phyloP scores from a whole-genome alignment of 805 yeast species.

The Wickerhamiella kurtzmanii region DNA sequence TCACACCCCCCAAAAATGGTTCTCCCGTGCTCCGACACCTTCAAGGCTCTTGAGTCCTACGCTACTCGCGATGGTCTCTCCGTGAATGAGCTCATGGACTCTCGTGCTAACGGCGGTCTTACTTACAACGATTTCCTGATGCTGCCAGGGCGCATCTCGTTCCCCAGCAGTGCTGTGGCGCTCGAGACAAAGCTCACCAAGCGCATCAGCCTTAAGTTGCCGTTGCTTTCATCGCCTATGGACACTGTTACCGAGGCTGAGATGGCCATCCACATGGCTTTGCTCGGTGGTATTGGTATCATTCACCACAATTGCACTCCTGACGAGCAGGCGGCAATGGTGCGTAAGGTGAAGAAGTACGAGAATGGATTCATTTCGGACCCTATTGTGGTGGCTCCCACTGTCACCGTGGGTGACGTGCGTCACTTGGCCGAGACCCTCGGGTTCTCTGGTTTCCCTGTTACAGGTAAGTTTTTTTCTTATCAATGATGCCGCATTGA shows the following conservation, averaged over 20 bases:
- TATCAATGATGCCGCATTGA: constrained; percentile 19
- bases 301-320: constrained; percentile 94
- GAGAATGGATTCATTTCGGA: constrained; percentile 96
- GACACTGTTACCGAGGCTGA: constrained; percentile 96
- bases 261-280: constrained; percentile 98
- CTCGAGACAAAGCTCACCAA: constrained; percentile 83
- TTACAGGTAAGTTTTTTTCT: constrained; percentile 74
- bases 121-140: constrained; percentile 94
- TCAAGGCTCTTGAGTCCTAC: constrained; percentile 44
- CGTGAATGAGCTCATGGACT: constrained; percentile 76
- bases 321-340: constrained; percentile 98
- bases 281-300: constrained; percentile 97
- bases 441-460: constrained; percentile 97
- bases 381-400: constrained; percentile 75
- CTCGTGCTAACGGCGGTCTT: constrained; percentile 81
- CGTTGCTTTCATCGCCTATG: constrained; percentile 97
- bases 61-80: constrained; percentile 71
- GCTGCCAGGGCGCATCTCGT: constrained; percentile 85
- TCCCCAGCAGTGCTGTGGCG: constrained; percentile 64
- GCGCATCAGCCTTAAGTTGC: constrained; percentile 80
- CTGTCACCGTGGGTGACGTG: constrained; percentile 66
- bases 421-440: constrained; percentile 51
- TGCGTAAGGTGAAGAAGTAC: constrained; percentile 85
- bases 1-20: not conserved
- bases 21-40: not conserved